Percentiles rank a stretch among this genome's conserved stretches.
phyloP scores from a whole-genome alignment of 495 filamentous ascomycete species.

The Aspergillus conjunctus region DNA sequence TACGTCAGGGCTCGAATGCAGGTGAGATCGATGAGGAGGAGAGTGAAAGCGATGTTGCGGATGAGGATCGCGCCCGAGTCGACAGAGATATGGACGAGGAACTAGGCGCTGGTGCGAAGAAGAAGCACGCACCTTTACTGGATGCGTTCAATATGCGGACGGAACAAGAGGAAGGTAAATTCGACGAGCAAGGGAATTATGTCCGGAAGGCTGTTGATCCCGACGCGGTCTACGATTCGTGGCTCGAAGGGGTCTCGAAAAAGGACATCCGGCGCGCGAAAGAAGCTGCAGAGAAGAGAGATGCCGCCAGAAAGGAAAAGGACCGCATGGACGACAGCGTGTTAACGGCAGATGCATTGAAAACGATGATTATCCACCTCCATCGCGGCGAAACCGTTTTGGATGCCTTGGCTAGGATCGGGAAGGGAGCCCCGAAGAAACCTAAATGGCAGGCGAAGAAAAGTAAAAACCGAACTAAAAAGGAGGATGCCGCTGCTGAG shows the following conservation, averaged over 20 bases:
- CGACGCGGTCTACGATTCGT: conserved; percentile 86
- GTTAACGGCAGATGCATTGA: conserved; percentile 72
- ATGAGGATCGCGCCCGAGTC: conserved; percentile 69
- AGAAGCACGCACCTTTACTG: conserved; percentile 92
- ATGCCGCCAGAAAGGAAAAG: conserved; percentile 69
- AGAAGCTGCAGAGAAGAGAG: conserved; percentile 84
- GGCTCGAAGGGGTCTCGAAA: conserved; percentile 89
- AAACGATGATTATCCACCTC: conserved; percentile 67
- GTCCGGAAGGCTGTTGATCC: conserved; percentile 88
- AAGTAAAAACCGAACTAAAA: conserved; percentile 59
- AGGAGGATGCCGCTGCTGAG: conserved; percentile 52
- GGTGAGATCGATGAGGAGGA: conserved; percentile 49
- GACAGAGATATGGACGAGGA: conserved; percentile 80
- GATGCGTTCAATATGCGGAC: conserved; percentile 94
- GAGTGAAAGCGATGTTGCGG: conserved; percentile 70
- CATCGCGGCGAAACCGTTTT: conserved; percentile 85
- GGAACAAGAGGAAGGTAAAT: conserved; percentile 90
- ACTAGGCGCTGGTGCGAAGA: conserved; percentile 83
- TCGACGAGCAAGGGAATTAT: conserved; percentile 88
- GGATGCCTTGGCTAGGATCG: conserved; percentile 82
- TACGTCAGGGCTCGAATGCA: conserved; percentile 46
- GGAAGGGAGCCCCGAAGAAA: conserved; percentile 64
- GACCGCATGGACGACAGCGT: conserved; percentile 72
- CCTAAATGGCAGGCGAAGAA: conserved; percentile 63
- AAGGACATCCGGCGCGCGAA: conserved; percentile 88